Evolutionary conservation across 1,284 basidiomycete species (phyloP), one percentile per base, ranked within the genome.

Genomic region (Moesziomyces antarcticus): DNA sequence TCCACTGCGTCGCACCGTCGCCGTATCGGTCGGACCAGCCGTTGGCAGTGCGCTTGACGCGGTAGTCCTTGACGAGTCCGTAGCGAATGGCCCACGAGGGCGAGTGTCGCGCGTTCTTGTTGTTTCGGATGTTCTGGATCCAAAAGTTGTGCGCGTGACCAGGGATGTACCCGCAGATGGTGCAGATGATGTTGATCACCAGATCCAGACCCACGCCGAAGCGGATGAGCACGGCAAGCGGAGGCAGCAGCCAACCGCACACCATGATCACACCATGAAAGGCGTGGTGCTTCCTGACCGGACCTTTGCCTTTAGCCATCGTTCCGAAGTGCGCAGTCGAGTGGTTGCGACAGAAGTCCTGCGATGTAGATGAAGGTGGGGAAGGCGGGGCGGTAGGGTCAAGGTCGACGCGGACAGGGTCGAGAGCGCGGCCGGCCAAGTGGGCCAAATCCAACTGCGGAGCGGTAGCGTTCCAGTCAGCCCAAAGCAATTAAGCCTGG

Each of bases 131-230:
- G 85, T 96, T 97, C 90, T 77, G 72, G 70, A 95, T 93, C 86
- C 95, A 96, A 85, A 96, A 96, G 83, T 94, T 95, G 85, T 93
- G 92, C 51, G 85, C 88, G 82, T 94, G 93, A 56, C 69, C 65
- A 10, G 70, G 78, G 63, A 82, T 75, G 56, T 82, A 82, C 27
- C 96, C 96, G 82, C 90, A 91, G 63, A 97, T 89, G 33, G 94
- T 97, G 52, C 96, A 85, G 76, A 98, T 81, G 20, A 94, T 85
- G 85, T 99, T 99, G 79, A 98, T 86, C 88, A 92, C 95, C 85
- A 98, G 96, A 85, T 97, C 96, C 45, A 85, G 86, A 5, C 93
- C 94, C 77, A 98, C 89, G 27, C 96, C 96, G 85, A 99, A 99
- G 60, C 96, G 89, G 27, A 93, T 91, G 33, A 93, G 92, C 43